Conservation (phyloP, 768 basidiomycete species). For the Gloeostereum incarnatum region DNA sequence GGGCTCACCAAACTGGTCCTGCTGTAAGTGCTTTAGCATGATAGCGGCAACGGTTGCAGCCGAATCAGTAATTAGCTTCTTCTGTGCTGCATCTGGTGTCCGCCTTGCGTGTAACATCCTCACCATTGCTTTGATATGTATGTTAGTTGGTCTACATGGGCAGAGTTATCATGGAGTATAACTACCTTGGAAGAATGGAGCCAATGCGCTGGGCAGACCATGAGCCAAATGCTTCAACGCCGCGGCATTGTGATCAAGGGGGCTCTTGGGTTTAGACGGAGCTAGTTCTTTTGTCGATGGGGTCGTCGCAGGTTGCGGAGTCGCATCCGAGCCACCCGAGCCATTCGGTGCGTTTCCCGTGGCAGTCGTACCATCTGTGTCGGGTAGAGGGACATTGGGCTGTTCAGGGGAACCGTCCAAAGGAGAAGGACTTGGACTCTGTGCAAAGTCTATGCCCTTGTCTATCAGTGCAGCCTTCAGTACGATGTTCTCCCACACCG, state of each 20-base stretch:
- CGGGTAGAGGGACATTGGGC: slow-evolving; percentile 29
- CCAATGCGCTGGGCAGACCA: slow-evolving; percentile 64
- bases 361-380: slow-evolving; percentile 20
- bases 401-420: slow-evolving; percentile 38
- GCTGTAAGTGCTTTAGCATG: slow-evolving; percentile 60
- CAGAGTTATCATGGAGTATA: slow-evolving; percentile 2
- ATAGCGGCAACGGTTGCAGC: slow-evolving; percentile 64
- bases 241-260: slow-evolving; percentile 58
- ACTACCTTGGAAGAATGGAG: slow-evolving; percentile 83
- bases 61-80: slow-evolving; percentile 65
- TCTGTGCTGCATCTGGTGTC: slow-evolving; percentile 65
- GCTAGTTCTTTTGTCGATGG: slow-evolving; percentile 13
- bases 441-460: slow-evolving; percentile 43
- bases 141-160: not conserved
- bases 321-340: slow-evolving; percentile 19
- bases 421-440: slow-evolving; percentile 34
- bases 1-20: slow-evolving; percentile 41
- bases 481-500: slow-evolving; percentile 81
- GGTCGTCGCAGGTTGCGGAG: slow-evolving; percentile 7
- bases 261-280: slow-evolving; percentile 30
- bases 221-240: slow-evolving; percentile 75
- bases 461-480: slow-evolving; percentile 51
- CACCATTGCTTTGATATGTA: slow-evolving; percentile 51
- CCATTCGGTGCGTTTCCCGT: slow-evolving; percentile 16
- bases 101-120: slow-evolving; percentile 81